Percentiles rank a stretch among this genome's conserved stretches.
Conservation (phyloP, 176 grass and related monocot species). For the Triticum dicoccoides region DNA sequence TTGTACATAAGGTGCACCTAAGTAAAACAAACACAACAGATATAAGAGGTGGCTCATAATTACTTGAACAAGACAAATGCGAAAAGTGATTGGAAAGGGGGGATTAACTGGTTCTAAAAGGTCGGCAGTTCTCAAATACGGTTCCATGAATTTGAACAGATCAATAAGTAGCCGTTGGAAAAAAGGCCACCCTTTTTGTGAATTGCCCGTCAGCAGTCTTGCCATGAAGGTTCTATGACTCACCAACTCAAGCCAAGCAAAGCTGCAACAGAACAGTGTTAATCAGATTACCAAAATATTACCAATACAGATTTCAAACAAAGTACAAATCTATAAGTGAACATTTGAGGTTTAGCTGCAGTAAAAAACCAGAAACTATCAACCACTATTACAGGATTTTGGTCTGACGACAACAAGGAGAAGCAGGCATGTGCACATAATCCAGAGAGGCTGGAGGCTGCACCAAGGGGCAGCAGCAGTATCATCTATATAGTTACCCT, state of each 20-base stretch:
- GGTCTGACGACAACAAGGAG: neutral
- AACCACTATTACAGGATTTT: neutral
- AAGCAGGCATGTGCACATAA: neutral
- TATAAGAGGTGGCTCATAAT: slow-evolving; percentile 11
- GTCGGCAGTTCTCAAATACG: slow-evolving; percentile 79
- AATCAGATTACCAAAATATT: slow-evolving; percentile 15
- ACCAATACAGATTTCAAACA: neutral
- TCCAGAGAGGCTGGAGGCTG: neutral
- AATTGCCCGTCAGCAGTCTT: slow-evolving; percentile 57
- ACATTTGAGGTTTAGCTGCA: neutral
- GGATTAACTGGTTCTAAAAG: slow-evolving; percentile 61
- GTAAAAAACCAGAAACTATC: neutral
- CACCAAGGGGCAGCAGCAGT: neutral
- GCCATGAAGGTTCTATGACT: slow-evolving; percentile 80
- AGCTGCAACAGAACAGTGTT: slow-evolving; percentile 43
- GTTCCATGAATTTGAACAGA: slow-evolving; percentile 93
- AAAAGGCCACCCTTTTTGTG: slow-evolving; percentile 71
- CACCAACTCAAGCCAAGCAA: slow-evolving; percentile 82
- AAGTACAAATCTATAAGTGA: slow-evolving; percentile 1
- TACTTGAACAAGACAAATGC: neutral
- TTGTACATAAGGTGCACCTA: slow-evolving; percentile 74
- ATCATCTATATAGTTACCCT: neutral
- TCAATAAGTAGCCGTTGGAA: slow-evolving; percentile 76
- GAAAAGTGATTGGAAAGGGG: neutral
- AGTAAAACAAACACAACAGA: slow-evolving; percentile 13